Base-by-base conservation (phyloP, 768 basidiomycete species). In the Leucogyrophana mollusca region DNA sequence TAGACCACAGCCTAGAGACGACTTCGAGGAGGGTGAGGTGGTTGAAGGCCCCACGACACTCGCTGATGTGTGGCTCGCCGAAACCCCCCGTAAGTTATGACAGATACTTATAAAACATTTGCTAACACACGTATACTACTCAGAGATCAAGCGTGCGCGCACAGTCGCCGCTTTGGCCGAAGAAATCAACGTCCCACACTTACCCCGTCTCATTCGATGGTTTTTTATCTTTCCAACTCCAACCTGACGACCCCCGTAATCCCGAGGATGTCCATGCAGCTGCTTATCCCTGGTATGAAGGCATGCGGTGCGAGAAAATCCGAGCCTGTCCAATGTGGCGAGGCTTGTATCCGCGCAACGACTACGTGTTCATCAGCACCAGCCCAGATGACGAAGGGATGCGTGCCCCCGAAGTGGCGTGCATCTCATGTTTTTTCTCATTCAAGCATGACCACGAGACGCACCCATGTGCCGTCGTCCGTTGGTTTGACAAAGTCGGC, bases 241-340 rank as follows among this genome's bases (percentile, higher is more conserved):
- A 37, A 6, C 35, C 35, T 7, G 16, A 37, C 35, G 35, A 37
- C 16, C 35, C 35, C 35, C 35, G 35, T 16, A 16, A 37, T 7
- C 35, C 35, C 16, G 35, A 37, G n/a, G 35, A 37, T 37, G n/a
- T 37, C 35, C 35, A 6, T 37, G n/a, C n/a, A 16, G 35, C n/a
- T 37, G n/a, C 20, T 16, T 37, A n/a, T 16, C 35, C 35, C 7
- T n/a, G 7, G 9, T 21, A 37, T 37, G 35, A 37, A 37, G 35
- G 35, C 35, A 37, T 71, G 66, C 50, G 50, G 3, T n/a, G 25
- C 0, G 58, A 71, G 44, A 34, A 24, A 5, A 62, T 70, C 11
- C 34, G 54, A 1, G 36, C 56, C 0, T 45, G 18, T 17, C 57
- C 58, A 3, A 34, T 20, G 1, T 69, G 66, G 67, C 40, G 52